Evolutionary conservation across 2,329 filamentous ascomycete genomes (phyloP), one percentile per base, ranked within the genome.

Genomic region (Aotearoamyces nothofagi): DNA sequence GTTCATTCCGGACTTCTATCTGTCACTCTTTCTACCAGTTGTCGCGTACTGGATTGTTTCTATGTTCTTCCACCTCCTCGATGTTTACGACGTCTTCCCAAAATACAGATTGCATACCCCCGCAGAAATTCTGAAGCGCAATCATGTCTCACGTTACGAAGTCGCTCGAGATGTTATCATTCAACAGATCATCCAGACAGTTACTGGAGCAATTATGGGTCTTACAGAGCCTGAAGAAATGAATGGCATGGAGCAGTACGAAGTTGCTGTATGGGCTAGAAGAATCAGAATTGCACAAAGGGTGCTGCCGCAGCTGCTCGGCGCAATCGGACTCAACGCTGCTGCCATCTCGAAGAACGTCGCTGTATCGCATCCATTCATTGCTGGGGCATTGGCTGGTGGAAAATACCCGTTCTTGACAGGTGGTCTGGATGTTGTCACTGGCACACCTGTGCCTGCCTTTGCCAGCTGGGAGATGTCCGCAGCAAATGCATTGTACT

Each of bases 61-160:
- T 12, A 56, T 81, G 51, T 57, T 87, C 50, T 98, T 92, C 60
- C 86, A 94, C 60, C 46, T 92, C 59, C 74, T 96, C 46, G 90
- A 98, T 56, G 61, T 74, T 33, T 75, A 76, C 56, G 82, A 94
- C 52, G 59, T 87, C 20, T 92, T 87, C 52, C 77, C 86, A 11
- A 72, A 92, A 45, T 94, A 96, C 57, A 78, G 90, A 38, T 65
- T 98, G 23, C 90, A 98, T 57, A 96, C 90, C 0, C 90, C 90
- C 9, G 84, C 83, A 29, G 87, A 96, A 55, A 78, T 96, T 38
- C 52, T 75, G 19, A 81, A 82, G 53, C 72, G 86, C 44, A 94
- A 94, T 55, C 81, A 81, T 47, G 86, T 82, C 24, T 69, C 78
- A 28, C 72, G 82, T 36, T 80, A 67, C 57, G 77, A 93, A 45